phyloP scores from a whole-genome alignment of 345 rosid genomes.

The Syzygium aromaticum region DNA sequence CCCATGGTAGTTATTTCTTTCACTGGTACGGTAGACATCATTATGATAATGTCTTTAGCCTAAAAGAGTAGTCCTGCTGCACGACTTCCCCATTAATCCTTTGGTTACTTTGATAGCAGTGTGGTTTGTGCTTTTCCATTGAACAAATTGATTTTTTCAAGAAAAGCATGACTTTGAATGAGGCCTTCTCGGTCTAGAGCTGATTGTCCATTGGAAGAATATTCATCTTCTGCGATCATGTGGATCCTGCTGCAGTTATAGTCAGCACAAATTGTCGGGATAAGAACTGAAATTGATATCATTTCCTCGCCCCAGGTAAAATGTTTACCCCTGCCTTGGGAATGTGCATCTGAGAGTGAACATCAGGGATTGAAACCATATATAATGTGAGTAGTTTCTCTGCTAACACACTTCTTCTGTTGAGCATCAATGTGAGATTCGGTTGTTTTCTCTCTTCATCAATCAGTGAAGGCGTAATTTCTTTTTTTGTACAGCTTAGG shows the following conservation, averaged over 20 bases:
- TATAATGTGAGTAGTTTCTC: not conserved
- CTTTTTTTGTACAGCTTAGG: slow-evolving; percentile 41
- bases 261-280: not conserved
- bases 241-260: not conserved
- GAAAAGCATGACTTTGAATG: not conserved
- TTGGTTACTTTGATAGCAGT: not conserved
- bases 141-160: not conserved
- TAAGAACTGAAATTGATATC: not conserved
- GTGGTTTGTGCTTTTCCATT: not conserved
- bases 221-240: not conserved
- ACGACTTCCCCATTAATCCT: not conserved
- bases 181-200: not conserved
- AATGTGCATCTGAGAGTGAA: not conserved
- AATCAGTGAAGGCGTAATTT: not conserved
- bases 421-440: not conserved
- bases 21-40: no score
- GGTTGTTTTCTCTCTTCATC: not conserved
- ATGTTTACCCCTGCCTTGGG: not conserved
- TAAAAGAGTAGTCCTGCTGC: not conserved
- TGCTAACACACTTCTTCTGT: not conserved
- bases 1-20: no score
- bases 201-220: not conserved
- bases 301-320: not conserved
- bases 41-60: no score
- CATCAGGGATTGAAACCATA: not conserved